Base-by-base conservation (phyloP, 345 rosid species). In the Cochlearia excelsa region DNA sequence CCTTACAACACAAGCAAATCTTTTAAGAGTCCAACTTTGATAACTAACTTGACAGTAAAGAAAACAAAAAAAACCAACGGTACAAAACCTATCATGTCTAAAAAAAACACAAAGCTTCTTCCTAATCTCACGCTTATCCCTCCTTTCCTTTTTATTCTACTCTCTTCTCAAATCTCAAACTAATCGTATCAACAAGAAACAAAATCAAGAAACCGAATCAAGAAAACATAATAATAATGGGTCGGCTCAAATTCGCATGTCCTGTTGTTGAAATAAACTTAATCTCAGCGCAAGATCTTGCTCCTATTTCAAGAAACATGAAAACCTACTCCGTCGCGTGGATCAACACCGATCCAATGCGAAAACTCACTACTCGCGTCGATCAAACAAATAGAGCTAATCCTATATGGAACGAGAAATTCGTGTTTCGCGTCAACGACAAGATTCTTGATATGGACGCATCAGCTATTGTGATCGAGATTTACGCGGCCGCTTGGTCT, bases 351-450 rank as follows among this genome's bases (percentile, higher is more conserved):
- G 73, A 84, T 26, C 84, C 90, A 0, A 78, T 81, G 35, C 67
- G 90, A 9, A 90, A 87, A 56, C 77, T 85, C 30, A 65, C 90
- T 1, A 84, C 99, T 0, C 77, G 84, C 30, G 82, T 94, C 0
- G 97, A 94, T 55, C 90, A 80, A 55, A 57, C 2, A 1, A 90
- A 86, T 59, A 71, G 80, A 11, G 77, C 80, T 7, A 83, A 84
- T 61, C 99, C 99, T 0, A 72, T 72, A 0, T 94, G 99, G 97
- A 85, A 94, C 10, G 99, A 94, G 50, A 90, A 87, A 62, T 84
- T 94, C 2, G 84, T 84, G 30, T 90, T 94, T 42, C 79, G 86
- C 0, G 87, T 94, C 0, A 87, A 85, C 35, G 96, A 86, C 3
- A 72, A 79, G 44, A 83, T 82, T 44, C 68, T 85, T 5, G 67